Conservation (phyloP, 306 rosid genomes). For the Quercus alba region DNA sequence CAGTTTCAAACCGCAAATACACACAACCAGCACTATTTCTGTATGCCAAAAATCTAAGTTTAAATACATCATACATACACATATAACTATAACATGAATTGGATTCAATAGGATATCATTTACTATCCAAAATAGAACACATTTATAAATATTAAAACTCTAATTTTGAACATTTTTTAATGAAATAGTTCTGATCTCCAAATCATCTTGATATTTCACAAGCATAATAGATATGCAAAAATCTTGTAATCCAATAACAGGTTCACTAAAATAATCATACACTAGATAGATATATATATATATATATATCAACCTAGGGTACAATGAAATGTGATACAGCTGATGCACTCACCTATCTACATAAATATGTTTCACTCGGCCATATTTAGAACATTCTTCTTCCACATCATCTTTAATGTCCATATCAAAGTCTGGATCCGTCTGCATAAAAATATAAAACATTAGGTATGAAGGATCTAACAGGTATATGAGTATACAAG, state of each 20-base stretch:
- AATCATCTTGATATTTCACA: too few relatives aligned
- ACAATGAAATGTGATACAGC: neutral
- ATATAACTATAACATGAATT: too few relatives aligned
- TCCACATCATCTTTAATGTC: slow-evolving; percentile 95
- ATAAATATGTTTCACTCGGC: slow-evolving; percentile 81
- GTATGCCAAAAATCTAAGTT: neutral
- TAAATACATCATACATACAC: neutral
- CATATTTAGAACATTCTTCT: slow-evolving; percentile 94
- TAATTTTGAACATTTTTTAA: too few relatives aligned
- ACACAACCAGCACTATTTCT: slow-evolving; percentile 93
- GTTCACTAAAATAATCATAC: too few relatives aligned
- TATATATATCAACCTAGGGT: too few relatives aligned
- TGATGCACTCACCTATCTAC: slow-evolving; percentile 88
- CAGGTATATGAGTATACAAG: slow-evolving; percentile 4
- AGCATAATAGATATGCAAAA: too few relatives aligned
- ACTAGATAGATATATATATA: too few relatives aligned
- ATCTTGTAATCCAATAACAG: too few relatives aligned
- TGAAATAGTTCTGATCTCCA: too few relatives aligned
- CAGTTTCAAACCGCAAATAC: slow-evolving; percentile 78
- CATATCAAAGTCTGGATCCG: slow-evolving; percentile 79
- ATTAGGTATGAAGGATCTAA: slow-evolving; percentile 14
- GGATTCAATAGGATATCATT: too few relatives aligned
- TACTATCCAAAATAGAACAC: too few relatives aligned
- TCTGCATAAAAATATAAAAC: slow-evolving; percentile 43
- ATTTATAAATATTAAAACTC: too few relatives aligned